Base-by-base conservation (phyloP, 805 yeast genomes). In the Teunomyces funiuensis region DNA sequence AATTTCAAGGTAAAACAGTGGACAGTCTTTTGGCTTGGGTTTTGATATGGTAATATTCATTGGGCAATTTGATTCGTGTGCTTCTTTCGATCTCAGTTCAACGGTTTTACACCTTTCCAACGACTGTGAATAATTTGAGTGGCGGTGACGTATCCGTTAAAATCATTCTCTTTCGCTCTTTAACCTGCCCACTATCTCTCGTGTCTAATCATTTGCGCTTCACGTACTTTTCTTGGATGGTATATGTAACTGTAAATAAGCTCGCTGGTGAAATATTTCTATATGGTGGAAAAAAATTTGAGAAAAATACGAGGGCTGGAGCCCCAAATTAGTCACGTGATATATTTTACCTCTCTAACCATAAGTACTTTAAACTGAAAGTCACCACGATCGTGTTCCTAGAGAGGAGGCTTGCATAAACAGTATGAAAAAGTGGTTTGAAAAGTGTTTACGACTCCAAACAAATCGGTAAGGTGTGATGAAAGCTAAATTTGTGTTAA, bases 161-260 rank as follows among this genome's bases (percentile, higher is more conserved):
- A 18, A 18, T 5, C 2, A 18, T 13, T 31, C 8, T 17, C 13
- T 18, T 6, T 18, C 13, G 15, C 9, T 7, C 15, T 14, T 7
- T 16, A 5, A 5, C 37, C 6, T 22, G 11, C 28, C 18, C 20
- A 33, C 37, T 33, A 20, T 13, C n/a, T 11, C 34, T 18, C 15
- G 34, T 17, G 14, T 31, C 25, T 17, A 17, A n/a, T 20, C 19
- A 17, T 31, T 22, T 31, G 23, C 25, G 17, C 25, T 31, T 31
- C 34, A 31, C 34, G 19, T 31, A 31, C 34, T 31, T 31, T 31
- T 31, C 34, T 31, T 31, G 8, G 25, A 31, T 31, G 25, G 34
- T 31, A 31, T 31, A 31, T 31, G 34, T 31, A 31, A 31, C 34
- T 31, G 34, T 31, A 31, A 31, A 31, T 31, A 31, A 19, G 34